Conservation (phyloP, 176 grass and related monocot genomes). For the Musa beccarii region DNA sequence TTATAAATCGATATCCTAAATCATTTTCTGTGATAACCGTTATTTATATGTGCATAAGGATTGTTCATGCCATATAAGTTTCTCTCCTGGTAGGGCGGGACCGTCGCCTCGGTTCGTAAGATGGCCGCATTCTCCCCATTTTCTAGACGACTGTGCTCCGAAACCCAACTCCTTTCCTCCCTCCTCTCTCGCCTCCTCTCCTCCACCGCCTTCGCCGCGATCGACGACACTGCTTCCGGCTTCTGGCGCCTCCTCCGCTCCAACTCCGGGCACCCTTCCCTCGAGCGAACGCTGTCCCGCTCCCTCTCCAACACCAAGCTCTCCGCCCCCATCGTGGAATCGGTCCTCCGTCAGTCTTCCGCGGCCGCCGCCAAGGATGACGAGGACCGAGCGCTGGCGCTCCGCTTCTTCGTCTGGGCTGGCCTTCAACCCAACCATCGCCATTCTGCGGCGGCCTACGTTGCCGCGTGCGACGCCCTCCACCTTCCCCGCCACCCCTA, state of each 20-base stretch:
- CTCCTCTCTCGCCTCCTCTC: slow-evolving; percentile 24
- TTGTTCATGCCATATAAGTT: too few species aligned
- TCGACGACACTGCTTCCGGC: slow-evolving; percentile 14
- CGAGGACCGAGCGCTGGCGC: slow-evolving; percentile 14
- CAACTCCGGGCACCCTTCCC: slow-evolving; percentile 14
- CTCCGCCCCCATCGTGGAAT: slow-evolving; percentile 31
- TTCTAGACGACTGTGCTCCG: neutral
- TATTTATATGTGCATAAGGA: too few species aligned
- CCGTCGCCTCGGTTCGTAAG: slow-evolving; percentile 2
- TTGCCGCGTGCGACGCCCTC: slow-evolving; percentile 35
- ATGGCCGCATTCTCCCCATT: slow-evolving; percentile 12
- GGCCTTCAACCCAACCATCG: slow-evolving; percentile 34
- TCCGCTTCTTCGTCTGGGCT: slow-evolving; percentile 37
- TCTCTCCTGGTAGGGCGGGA: too few species aligned
- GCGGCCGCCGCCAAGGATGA: neutral
- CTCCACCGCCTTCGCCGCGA: slow-evolving; percentile 31
- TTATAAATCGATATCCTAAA: too few species aligned
- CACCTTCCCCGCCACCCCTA: slow-evolving; percentile 25
- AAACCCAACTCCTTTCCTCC: neutral
- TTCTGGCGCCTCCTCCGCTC: slow-evolving; percentile 34
- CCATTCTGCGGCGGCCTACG: slow-evolving; percentile 30
- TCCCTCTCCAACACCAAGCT: slow-evolving; percentile 1
- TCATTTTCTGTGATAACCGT: too few species aligned
- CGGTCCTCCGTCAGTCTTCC: slow-evolving; percentile 36
- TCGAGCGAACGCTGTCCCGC: slow-evolving; percentile 33